Percentiles rank a stretch among this genome's conserved stretches.
Conservation (phyloP, 345 rosid species). For the Citrus hindsii region DNA sequence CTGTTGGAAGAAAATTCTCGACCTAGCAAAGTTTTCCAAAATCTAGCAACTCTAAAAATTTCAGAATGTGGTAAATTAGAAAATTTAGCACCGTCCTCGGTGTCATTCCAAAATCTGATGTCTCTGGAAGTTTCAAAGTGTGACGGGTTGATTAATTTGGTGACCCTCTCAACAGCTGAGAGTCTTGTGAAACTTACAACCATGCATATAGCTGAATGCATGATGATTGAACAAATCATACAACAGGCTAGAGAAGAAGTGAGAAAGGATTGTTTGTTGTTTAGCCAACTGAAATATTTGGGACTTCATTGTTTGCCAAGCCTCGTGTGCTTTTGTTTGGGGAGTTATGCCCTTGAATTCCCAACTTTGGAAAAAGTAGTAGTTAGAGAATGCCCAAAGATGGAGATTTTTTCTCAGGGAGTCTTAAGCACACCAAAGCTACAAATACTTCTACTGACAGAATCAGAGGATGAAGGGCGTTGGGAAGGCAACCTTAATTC, state of each 20-base stretch:
- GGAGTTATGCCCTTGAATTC: not conserved
- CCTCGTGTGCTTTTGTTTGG: slow-evolving; percentile 1
- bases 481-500: no score
- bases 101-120: slow-evolving; percentile 12
- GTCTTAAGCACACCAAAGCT: not conserved
- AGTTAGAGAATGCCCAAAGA: not conserved
- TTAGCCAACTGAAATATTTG: slow-evolving; percentile 7
- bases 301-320: slow-evolving; percentile 10
- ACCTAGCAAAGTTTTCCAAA: not conserved
- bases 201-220: slow-evolving; percentile 14
- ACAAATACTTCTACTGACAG: not conserved
- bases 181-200: slow-evolving; percentile 9
- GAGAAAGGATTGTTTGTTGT: not conserved
- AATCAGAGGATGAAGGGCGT: not conserved
- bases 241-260: not conserved
- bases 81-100: slow-evolving; percentile 1
- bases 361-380: not conserved
- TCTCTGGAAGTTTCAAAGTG: slow-evolving; percentile 13
- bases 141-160: slow-evolving; percentile 3
- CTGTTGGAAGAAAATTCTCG: not conserved
- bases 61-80: not conserved
- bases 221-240: slow-evolving; percentile 13
- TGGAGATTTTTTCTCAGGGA: not conserved
- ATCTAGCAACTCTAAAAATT: slow-evolving; percentile 3
- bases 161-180: slow-evolving; percentile 12